Evolutionary conservation across 1,284 basidiomycete species (phyloP).

Genomic region (Pterulicium gracile): DNA sequence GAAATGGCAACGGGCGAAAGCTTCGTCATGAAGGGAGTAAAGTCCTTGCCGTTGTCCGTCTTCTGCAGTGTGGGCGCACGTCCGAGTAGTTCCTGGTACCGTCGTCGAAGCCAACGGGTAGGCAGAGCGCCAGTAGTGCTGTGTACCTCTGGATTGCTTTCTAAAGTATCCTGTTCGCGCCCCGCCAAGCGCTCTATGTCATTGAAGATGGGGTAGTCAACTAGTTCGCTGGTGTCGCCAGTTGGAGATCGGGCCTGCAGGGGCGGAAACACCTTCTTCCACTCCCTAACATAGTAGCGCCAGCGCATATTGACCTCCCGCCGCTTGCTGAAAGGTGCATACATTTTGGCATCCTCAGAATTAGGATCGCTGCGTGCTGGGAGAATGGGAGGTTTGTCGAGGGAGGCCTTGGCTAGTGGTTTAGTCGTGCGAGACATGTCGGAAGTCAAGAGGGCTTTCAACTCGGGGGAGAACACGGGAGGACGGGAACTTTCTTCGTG

Average conservation of each 20-base stretch:
- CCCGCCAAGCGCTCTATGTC: slow-evolving; percentile 39
- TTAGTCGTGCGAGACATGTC: slow-evolving; percentile 34
- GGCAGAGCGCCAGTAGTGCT: slow-evolving; percentile 4
- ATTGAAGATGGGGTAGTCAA: too few species aligned
- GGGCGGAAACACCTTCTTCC: slow-evolving; percentile 46
- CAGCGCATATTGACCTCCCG: slow-evolving; percentile 64
- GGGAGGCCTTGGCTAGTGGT: slow-evolving; percentile 21
- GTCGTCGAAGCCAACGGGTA: slow-evolving; percentile 49
- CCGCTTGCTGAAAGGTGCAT: slow-evolving; percentile 60
- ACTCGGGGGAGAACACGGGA: slow-evolving; percentile 51
- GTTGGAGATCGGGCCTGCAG: slow-evolving; percentile 28
- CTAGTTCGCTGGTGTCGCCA: slow-evolving; percentile 5
- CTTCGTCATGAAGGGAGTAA: background rate
- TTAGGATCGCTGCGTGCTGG: slow-evolving; percentile 43
- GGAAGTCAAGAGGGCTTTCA: slow-evolving; percentile 50
- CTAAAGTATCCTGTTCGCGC: slow-evolving; percentile 12
- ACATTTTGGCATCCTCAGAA: slow-evolving; percentile 45
- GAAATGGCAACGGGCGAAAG: background rate
- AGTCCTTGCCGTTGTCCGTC: background rate
- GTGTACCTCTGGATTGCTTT: background rate
- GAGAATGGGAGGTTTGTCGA: slow-evolving; percentile 40
- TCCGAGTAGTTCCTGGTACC: slow-evolving; percentile 49
- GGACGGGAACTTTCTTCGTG: slow-evolving; percentile 42
- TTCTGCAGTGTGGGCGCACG: slow-evolving; percentile 42
- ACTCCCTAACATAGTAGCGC: slow-evolving; percentile 48